A percentile compares a stretch with the other conserved stretches of the same genome.
These are phyloP conservation scores for Pezicula carpinea DNA, from an alignment of 2,329 filamentous ascomycete species.

Conservation along the genomic window DNA sequence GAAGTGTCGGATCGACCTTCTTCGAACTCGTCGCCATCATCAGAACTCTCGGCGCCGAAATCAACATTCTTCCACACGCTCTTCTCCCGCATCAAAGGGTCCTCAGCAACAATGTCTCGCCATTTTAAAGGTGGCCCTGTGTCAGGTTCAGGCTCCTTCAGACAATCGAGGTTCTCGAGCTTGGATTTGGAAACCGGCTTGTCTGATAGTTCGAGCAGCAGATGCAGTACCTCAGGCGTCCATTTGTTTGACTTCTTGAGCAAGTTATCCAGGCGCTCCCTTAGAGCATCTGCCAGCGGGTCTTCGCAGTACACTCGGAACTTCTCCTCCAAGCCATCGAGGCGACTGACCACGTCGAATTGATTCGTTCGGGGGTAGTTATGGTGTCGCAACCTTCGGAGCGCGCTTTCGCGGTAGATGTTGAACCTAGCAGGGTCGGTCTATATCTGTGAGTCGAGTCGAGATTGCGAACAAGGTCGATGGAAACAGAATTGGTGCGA, in stretches of 20 bases:
- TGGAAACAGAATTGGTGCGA: not conserved
- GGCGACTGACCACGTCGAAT: constrained; percentile 61
- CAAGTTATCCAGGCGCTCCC: constrained; percentile 55
- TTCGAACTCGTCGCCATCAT: constrained; percentile 38
- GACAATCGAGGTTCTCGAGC: constrained; percentile 55
- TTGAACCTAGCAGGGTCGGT: constrained; percentile 34
- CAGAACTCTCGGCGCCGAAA: constrained; percentile 60
- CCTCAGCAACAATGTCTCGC: constrained; percentile 73
- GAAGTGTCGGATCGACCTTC: constrained; percentile 32
- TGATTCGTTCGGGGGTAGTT: constrained; percentile 66
- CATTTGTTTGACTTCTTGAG: constrained; percentile 51
- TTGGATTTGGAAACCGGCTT: constrained; percentile 68
- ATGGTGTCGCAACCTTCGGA: constrained; percentile 49
- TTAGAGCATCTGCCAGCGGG: constrained; percentile 67
- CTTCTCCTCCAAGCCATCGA: constrained; percentile 78
- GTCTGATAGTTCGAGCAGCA: constrained; percentile 79
- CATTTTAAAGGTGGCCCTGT: constrained; percentile 57
- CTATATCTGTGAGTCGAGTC: constrained; percentile 14
- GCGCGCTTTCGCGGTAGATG: constrained; percentile 41
- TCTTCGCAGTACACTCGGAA: constrained; percentile 79
- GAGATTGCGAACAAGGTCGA: not conserved
- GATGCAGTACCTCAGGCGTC: constrained; percentile 73
- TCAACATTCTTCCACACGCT: constrained; percentile 68
- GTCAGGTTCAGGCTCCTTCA: constrained; percentile 42
- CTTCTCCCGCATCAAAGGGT: constrained; percentile 64